Base-by-base conservation (phyloP, 805 yeast genomes). In the Suhomyces xylopsoci region DNA sequence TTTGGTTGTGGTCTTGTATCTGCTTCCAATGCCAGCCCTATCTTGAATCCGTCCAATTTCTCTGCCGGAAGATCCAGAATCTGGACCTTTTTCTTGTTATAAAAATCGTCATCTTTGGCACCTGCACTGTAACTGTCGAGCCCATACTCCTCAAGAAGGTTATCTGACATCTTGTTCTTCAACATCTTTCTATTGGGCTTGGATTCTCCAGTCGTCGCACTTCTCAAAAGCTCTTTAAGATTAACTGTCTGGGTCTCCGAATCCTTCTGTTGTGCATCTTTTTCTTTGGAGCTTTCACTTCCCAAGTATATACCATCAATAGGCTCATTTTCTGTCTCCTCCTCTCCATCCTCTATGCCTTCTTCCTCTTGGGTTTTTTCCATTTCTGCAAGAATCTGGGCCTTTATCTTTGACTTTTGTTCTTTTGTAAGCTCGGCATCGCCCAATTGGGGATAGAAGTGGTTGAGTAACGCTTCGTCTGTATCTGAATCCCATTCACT, bases 261-360 rank as follows among this genome's bases (percentile, higher is more conserved):
- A n/a, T 34, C 15, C 7, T 15, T 22, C 22, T 17, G 10, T n/a
- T 20, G 22, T 1, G 25, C 42, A 22, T 47, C 52, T 12, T 19
- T 7, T 12, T 32, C 55, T 3, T 51, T 14, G 34, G 42, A 24
- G 7, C 45, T 59, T 17, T 51, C 60, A 6, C 63, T 52, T 5
- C 79, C 79, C 28, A 75, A 58, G 56, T 73, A 74, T 10, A 75
- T 74, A 6, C 79, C 78, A 48, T 71, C 74, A 28, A 58, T 54
- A 20, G 34, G 55, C 32, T 28, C 32, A 28, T 12, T 28, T 51
- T 53, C 49, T 7, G 50, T 53, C 9, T 45, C 51, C 22, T 54
- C 58, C 26, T 53, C 52, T 7, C 47, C 56, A 5, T 15, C 50
- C 14, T 46, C 60, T 6, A 51, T 54, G 19, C 51, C 58, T 9